Evolutionary conservation across 768 basidiomycete genomes (phyloP), one percentile per base, ranked within the genome.

Genomic region (Tylopilus plumbeoviolaceoides): DNA sequence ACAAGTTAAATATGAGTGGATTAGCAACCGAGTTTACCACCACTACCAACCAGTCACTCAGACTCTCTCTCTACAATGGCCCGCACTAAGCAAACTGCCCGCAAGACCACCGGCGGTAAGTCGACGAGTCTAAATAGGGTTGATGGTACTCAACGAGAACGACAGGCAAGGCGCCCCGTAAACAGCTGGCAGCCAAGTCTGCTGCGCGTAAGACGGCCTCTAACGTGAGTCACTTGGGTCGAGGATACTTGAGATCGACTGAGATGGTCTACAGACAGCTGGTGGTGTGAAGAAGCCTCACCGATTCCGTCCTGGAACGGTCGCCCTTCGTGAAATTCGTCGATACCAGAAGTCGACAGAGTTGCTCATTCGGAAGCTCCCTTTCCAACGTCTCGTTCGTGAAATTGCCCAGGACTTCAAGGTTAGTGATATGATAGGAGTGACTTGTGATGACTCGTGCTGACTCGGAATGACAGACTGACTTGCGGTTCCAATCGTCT

Each of bases 231-330:
- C 7, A 5, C 8, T 11, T 30, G 30, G 30, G 7, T 30, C 5
- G 23, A 23, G 4, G 23, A 5, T 30, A 30, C 30, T 30, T 1
- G 1, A 11, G 2, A 30, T 30, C 8, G 30, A 5, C 30, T 30
- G 30, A 30, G 5, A 30, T 30, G 2, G 30, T 30, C 8, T 5
- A 7, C 12, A 12, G 10, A 72, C 83, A 36, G 81, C 89, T 58
- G 90, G 90, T 76, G 90, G 91, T 79, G 90, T 92, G 57, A 92
- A 92, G 87, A 93, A 92, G 80, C 90, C 89, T 30, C 90, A 91
- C 78, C 39, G 48, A 17, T 48, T 48, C 48, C 39, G 48, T 31
- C 39, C 48, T 5, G 48, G 39, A 41, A 48, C 81, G 30, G 91
- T 92, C 61, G 90, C 91, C 59, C 86, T 93, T 60, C 88, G 89